Base-by-base conservation (phyloP, 768 basidiomycete species). In the Kwoniella botswanensis region DNA sequence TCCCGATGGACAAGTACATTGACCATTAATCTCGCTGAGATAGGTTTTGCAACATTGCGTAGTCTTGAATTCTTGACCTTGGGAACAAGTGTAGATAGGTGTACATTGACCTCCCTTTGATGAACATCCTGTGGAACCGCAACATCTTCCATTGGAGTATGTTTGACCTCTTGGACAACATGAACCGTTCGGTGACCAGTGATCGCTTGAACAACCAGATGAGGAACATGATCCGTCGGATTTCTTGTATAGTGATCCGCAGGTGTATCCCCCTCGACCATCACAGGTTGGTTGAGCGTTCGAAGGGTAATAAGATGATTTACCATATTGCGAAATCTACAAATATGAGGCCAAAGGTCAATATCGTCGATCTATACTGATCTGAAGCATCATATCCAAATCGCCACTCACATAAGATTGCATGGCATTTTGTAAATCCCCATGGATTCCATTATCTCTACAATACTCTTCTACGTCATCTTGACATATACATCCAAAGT, bases 201-300 rank as follows among this genome's bases (percentile, higher is more conserved):
- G 66, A 41, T 44, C 29, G 52, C 68, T 41, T 21, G 58, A 58
- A 53, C 80, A 77, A 22, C 46, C 67, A 17, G 72, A 69, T 7
- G 74, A 22, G 35, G 71, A 70, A 63, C 80, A 82, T n/a, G 65
- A 57, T 67, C 65, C 65, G 46, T 67, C 65, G 11, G 65, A 67
- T 42, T 67, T 56, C 52, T 76, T 75, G 71, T 69, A 68, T 15
- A 77, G 68, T 13, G 68, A 68, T n/a, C 78, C 78, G 65, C 80
- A 82, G 53, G 68, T 72, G 74, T 75, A 82, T 17, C 74, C 75
- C 35, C 80, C 80, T 63, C 65, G 54, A 42, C 72, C 75, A 56
- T 82, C 75, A 71, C 80, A 82, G n/a, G 71, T 76, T 13, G 80
- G 80, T 52, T 79, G 78, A 35, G 76, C 66, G 71, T 79, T 73